Conservation (phyloP, 805 yeast genomes). For the Nakazawaea populi region DNA sequence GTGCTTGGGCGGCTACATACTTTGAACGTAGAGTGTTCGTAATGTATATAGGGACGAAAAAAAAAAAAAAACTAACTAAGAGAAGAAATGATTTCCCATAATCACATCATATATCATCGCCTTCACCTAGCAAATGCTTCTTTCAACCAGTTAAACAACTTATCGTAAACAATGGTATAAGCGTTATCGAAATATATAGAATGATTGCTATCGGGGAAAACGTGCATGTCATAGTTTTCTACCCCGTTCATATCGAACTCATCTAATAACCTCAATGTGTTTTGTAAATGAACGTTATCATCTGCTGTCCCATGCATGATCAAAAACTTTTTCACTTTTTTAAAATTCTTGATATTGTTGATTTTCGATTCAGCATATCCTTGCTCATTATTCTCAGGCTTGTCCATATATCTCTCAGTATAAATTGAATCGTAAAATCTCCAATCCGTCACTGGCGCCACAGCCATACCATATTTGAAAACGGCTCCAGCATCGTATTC, state of each 20-base stretch:
- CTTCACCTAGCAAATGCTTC: conserved; percentile 45
- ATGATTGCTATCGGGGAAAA: conserved; percentile 94
- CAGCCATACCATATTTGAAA: conserved; percentile 73
- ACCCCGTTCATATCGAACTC: conserved; percentile 42
- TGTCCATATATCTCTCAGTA: conserved; percentile 71
- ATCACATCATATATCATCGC: background rate
- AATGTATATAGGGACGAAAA: background rate
- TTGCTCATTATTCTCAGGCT: conserved; percentile 40
- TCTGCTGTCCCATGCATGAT: conserved; percentile 83
- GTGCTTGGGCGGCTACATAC: too few species aligned
- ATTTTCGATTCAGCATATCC: conserved; percentile 44
- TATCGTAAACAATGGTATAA: conserved; percentile 62
- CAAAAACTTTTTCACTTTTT: conserved; percentile 48
- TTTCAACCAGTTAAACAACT: conserved; percentile 62
- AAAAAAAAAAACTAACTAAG: too few species aligned
- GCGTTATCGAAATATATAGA: conserved; percentile 78
- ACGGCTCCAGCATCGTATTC: conserved; percentile 58
- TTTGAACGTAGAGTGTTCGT: too few species aligned
- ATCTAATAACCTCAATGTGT: conserved; percentile 58
- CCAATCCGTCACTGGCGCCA: conserved; percentile 86
- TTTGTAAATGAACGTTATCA: conserved; percentile 78
- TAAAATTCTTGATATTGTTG: conserved; percentile 35
- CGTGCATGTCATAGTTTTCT: conserved; percentile 79
- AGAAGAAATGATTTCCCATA: too few species aligned
- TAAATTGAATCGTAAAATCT: conserved; percentile 67